These are phyloP conservation scores for Cadophora sp. DNA, from an alignment of 2,329 filamentous ascomycete species.

Conservation along the genomic window DNA sequence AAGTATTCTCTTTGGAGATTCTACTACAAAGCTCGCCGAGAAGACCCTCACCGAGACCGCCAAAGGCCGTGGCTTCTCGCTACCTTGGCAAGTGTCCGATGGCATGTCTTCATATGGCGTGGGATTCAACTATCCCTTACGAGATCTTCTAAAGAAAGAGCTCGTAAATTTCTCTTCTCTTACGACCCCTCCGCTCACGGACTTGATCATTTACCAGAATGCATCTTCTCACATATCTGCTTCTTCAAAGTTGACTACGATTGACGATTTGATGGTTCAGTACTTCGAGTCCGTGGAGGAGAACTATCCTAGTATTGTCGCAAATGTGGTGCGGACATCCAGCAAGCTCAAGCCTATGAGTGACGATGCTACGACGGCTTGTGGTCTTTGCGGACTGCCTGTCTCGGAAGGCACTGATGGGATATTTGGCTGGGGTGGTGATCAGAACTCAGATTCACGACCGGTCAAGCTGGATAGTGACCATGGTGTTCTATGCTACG, in stretches of 20 bases:
- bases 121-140: constrained; percentile 75
- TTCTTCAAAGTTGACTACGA: constrained; percentile 73
- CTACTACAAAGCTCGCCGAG: constrained; percentile 86
- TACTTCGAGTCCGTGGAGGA: constrained; percentile 89
- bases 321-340: constrained; percentile 94
- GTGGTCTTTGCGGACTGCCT: constrained; percentile 73
- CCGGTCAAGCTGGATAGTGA: constrained; percentile 40
- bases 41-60: constrained; percentile 86
- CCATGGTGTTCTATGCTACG: constrained; percentile 67
- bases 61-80: constrained; percentile 84
- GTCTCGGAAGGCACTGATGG: constrained; percentile 68
- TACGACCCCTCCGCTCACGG: constrained; percentile 56
- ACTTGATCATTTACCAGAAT: constrained; percentile 52
- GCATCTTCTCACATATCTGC: constrained; percentile 42
- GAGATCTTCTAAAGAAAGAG: constrained; percentile 86
- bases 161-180: constrained; percentile 69
- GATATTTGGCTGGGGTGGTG: constrained; percentile 64
- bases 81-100: constrained; percentile 85
- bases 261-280: constrained; percentile 87
- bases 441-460: constrained; percentile 52
- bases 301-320: constrained; percentile 88
- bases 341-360: constrained; percentile 71
- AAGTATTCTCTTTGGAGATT: constrained; percentile 82
- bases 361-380: constrained; percentile 49
- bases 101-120: constrained; percentile 52